Conservation (phyloP, 306 rosid species). For the Ziziphus jujuba region DNA sequence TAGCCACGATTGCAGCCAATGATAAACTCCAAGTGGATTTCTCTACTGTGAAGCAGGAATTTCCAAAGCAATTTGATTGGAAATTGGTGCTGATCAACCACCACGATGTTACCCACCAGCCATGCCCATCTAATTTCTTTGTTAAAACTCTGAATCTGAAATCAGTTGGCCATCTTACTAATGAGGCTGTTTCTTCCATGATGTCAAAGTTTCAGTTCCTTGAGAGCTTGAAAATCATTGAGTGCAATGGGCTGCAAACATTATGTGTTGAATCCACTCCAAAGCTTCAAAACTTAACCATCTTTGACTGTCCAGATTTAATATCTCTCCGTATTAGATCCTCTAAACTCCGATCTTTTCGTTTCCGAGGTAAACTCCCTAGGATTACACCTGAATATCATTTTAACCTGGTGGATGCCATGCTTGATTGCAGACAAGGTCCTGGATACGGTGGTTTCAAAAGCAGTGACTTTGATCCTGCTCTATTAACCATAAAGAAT, state of each 20-base stretch:
- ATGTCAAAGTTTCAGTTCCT: slow-evolving; percentile 50
- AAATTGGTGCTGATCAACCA: slow-evolving; percentile 31
- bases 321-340: slow-evolving; percentile 46
- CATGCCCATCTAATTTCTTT: slow-evolving; percentile 38
- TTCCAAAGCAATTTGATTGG: slow-evolving; percentile 37
- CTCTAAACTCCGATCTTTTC: slow-evolving; percentile 52
- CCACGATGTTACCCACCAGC: slow-evolving; percentile 21
- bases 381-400: slow-evolving; percentile 49
- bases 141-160: slow-evolving; percentile 63
- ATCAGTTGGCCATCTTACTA: slow-evolving; percentile 48
- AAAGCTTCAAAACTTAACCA: slow-evolving; percentile 49
- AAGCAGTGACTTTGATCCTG: slow-evolving; percentile 59
- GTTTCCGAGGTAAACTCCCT: slow-evolving; percentile 59
- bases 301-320: slow-evolving; percentile 57
- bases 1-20: slow-evolving; percentile 49
- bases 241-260: slow-evolving; percentile 55
- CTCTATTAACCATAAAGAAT: slow-evolving; percentile 67
- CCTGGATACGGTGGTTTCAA: slow-evolving; percentile 25
- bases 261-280: slow-evolving; percentile 46
- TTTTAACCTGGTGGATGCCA: slow-evolving; percentile 65
- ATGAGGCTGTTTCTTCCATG: slow-evolving; percentile 48
- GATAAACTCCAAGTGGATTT: slow-evolving; percentile 59
- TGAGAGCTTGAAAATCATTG: slow-evolving; percentile 56
- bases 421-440: slow-evolving; percentile 73
- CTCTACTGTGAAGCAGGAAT: slow-evolving; percentile 36